phyloP scores from a whole-genome alignment of 2,329 filamentous ascomycete genomes.

The Colletotrichum camelliae region DNA sequence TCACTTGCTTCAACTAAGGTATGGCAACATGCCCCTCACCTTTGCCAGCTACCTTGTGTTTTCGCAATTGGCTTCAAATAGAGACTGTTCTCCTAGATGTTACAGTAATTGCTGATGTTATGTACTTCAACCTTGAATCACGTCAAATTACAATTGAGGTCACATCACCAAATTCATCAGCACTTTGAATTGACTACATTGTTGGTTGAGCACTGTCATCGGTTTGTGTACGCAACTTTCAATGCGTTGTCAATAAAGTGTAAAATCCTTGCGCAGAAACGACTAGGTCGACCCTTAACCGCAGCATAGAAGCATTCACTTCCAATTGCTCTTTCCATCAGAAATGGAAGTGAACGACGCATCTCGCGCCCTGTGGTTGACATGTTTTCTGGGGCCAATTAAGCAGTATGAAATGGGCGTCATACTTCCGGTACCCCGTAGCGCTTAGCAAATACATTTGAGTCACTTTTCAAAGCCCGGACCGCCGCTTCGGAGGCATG shows the following conservation, averaged over 20 bases:
- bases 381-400: background rate
- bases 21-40: background rate
- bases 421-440: background rate
- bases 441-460: background rate
- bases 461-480: background rate
- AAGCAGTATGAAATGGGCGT: background rate
- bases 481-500: background rate
- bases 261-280: background rate
- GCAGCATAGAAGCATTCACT: background rate
- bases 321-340: background rate
- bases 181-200: background rate
- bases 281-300: accelerated
- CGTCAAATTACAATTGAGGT: too few relatives aligned
- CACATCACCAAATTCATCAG: background rate
- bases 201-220: background rate
- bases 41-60: background rate
- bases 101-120: too few relatives aligned
- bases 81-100: background rate
- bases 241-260: background rate
- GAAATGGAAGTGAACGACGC: background rate
- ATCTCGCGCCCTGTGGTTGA: background rate
- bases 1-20: background rate
- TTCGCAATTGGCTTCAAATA: background rate
- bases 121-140: too few relatives aligned
- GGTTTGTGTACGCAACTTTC: background rate